Evolutionary conservation across 1,284 basidiomycete species (phyloP).

Genomic region (Heterobasidion occidentale): DNA sequence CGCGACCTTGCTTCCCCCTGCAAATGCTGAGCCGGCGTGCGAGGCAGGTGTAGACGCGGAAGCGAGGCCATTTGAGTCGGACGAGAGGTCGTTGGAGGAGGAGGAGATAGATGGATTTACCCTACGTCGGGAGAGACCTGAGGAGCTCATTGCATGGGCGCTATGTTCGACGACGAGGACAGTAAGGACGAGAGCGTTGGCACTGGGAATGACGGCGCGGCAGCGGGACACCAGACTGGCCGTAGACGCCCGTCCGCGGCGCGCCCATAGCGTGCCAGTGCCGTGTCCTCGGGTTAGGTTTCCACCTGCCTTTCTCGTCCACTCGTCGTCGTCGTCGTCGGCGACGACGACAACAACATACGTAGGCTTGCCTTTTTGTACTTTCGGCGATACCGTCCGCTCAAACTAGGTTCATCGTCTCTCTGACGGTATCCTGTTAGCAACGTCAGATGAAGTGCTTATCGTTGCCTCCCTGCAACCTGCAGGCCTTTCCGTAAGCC

Average conservation of each 20-base stretch:
- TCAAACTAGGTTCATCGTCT: no score
- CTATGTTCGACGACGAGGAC: not conserved
- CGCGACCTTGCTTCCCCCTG: conserved; percentile 81
- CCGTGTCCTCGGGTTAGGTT: no score
- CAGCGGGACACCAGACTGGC: no score
- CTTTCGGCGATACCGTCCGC: no score
- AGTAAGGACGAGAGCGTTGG: not conserved
- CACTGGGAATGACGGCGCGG: no score
- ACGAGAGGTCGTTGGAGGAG: conserved; percentile 23
- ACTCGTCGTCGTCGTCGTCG: no score
- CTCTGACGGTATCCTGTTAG: no score
- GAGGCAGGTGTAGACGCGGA: conserved; percentile 15
- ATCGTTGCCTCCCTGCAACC: not conserved
- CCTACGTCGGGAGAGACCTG: conserved; percentile 42
- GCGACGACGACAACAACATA: no score
- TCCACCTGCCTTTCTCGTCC: no score
- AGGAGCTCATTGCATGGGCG: conserved; percentile 5
- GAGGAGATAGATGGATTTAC: conserved; percentile 27
- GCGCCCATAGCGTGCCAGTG: no score
- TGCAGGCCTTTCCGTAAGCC: not conserved
- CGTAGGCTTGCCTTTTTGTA: no score
- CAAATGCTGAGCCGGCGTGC: conserved; percentile 74
- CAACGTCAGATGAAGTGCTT: not conserved
- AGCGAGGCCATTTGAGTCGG: conserved; percentile 18
- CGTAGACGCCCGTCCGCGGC: no score